Evolutionary conservation across 192 early-diverging fungal species (phyloP), one percentile per base, ranked within the genome.

Genomic region (Backusella mclennaniae): DNA sequence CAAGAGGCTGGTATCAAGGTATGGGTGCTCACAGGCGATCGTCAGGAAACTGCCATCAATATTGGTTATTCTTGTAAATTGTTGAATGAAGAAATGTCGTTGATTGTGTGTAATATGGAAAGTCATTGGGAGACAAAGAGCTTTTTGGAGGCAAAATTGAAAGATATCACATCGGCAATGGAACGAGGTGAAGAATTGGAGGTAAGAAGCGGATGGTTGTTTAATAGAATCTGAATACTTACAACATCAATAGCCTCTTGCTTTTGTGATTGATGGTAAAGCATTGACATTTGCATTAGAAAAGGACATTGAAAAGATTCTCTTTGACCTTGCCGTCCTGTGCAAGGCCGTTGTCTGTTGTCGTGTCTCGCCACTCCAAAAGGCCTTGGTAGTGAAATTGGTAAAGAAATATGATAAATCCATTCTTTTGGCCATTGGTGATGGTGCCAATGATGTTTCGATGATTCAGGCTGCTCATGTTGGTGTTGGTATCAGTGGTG

Each of bases 381-480:
- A 99, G 87, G 97, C 98, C 3, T 84, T 98, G 73, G 96, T 99
- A 19, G 98, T 99, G 69, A 97, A 97, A 80, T 87, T 99, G n/a
- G 98, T 99, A 42, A 97, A 96, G 82, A 95, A 94, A 26, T 92
- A 96, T 42, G 86, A 92, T 35, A 92, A 93, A 52, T 88, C 95
- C 17, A 94, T 99, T 69, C 85, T 96, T 31, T 87, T 99, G 38
- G 96, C 98, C 2, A 99, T 99, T 84, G 98, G 98, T 66, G 98
- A 99, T 82, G 98, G 98, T 52, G 98, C 98, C 63, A 99, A 99
- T 81, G 98, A 99, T 80, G 97, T 99, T 0, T 92, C 92, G 29
- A 99, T 99, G 98, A 99, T 99, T 79, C 98, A 99, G 80, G 98
- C 97, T 12, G 97, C 97, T 26, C 97, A 98, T 75, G 97, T 98